phyloP scores from a whole-genome alignment of 177 flowering plant species.

The Tripterygium wilfordii region DNA sequence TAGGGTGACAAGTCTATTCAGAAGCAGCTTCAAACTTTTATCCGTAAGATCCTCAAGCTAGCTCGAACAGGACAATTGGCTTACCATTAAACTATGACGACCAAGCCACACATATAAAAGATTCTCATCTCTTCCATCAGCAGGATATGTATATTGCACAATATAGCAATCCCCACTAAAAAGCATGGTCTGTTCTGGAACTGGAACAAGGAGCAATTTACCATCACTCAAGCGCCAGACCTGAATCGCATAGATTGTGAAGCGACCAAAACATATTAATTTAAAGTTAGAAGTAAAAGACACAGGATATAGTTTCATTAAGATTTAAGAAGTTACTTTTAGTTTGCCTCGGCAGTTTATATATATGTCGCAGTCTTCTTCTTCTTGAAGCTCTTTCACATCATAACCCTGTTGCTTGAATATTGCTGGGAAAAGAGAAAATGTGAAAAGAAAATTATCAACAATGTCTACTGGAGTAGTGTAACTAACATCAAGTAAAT shows the following conservation, averaged over 20 bases:
- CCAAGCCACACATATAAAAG: conserved; percentile 72
- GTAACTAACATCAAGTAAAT: not conserved
- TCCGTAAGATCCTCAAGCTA: no score
- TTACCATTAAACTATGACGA: conserved; percentile 34
- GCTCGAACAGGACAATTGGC: no score
- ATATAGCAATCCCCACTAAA: conserved; percentile 67
- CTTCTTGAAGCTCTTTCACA: conserved; percentile 60
- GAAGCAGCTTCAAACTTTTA: no score
- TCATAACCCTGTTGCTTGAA: conserved; percentile 68
- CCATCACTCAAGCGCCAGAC: conserved; percentile 66
- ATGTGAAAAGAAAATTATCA: not conserved
- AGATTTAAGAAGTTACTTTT: conserved; percentile 35
- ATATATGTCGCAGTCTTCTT: conserved; percentile 33
- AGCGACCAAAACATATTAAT: no score
- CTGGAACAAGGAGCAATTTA: conserved; percentile 35
- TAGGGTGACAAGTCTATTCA: no score
- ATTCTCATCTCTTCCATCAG: conserved; percentile 44
- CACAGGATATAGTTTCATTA: no score
- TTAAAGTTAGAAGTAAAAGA: no score
- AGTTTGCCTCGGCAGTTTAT: conserved; percentile 45
- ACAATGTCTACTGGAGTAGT: not conserved
- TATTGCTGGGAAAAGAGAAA: conserved; percentile 33
- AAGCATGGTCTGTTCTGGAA: conserved; percentile 37
- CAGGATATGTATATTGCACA: conserved; percentile 47
- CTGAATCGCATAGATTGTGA: conserved; percentile 25